A percentile compares a stretch with the other conserved stretches of the same genome.
Conservation (phyloP, 2,329 filamentous ascomycete species). For the Magnaporthiopsis rhizophila region DNA sequence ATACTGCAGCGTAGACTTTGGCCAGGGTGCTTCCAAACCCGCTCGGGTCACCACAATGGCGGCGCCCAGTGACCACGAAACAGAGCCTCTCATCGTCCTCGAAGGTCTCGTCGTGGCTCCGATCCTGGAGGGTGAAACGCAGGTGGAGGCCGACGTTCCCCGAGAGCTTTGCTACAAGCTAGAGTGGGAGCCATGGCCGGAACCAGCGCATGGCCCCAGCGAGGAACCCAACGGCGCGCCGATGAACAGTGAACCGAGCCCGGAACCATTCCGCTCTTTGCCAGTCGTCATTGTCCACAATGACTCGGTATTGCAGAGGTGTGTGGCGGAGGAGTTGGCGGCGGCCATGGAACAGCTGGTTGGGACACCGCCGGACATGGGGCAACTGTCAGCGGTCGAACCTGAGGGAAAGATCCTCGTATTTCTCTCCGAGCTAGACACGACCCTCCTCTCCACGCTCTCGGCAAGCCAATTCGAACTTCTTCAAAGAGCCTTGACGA, state of each 20-base stretch:
- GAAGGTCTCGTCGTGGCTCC: constrained; percentile 31
- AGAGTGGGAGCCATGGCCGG: constrained; percentile 34
- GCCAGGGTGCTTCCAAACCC: constrained; percentile 22
- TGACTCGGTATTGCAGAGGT: constrained; percentile 21
- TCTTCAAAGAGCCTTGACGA: constrained; percentile 27
- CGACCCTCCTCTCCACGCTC: constrained; percentile 32
- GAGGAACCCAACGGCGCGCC: constrained; percentile 4
- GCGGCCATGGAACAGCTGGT: constrained; percentile 23
- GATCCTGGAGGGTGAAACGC: constrained; percentile 27
- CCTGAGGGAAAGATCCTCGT: constrained; percentile 30
- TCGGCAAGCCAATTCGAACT: constrained; percentile 28
- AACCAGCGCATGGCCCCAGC: constrained; percentile 10
- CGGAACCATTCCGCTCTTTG: constrained; percentile 16
- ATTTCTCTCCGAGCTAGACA: constrained; percentile 35
- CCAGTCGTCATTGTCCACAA: constrained; percentile 32
- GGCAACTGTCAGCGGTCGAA: constrained; percentile 21
- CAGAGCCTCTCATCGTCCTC: constrained; percentile 24
- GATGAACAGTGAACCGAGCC: constrained; percentile 5
- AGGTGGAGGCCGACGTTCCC: constrained; percentile 17
- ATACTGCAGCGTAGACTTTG: constrained; percentile 26
- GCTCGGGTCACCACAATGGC: constrained; percentile 30
- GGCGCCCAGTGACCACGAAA: constrained; percentile 17
- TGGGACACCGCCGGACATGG: constrained; percentile 23
- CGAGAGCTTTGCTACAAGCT: constrained; percentile 38
- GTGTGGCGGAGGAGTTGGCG: constrained; percentile 26